Conservation (phyloP, 305 asterid genomes). For the Ilex paraguariensis region DNA sequence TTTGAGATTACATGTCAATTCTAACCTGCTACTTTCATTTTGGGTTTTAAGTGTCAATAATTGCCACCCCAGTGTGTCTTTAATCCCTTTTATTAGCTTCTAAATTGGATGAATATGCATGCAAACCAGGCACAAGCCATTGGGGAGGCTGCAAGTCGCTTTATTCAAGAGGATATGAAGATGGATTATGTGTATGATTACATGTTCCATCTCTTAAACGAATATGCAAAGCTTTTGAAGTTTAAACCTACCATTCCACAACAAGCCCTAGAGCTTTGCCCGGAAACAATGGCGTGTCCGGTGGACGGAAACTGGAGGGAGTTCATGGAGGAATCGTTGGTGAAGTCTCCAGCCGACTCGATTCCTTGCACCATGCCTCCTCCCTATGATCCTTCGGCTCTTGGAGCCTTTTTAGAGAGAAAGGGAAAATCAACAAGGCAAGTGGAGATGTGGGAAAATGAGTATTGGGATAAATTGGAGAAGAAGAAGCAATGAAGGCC, state of each 20-base stretch:
- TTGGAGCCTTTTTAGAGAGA: slow-evolving; percentile 39
- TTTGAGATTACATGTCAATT: no score
- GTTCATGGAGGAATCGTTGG: slow-evolving; percentile 75
- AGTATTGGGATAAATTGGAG: slow-evolving; percentile 41
- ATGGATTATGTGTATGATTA: slow-evolving; percentile 77
- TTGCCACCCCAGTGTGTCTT: no score
- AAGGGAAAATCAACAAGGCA: slow-evolving; percentile 36
- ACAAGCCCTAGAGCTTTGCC: slow-evolving; percentile 48
- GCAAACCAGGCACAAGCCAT: slow-evolving; percentile 59
- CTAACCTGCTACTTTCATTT: no score
- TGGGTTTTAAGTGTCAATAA: no score
- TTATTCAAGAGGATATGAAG: slow-evolving; percentile 61
- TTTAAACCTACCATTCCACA: slow-evolving; percentile 61
- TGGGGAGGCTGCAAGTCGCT: slow-evolving; percentile 69
- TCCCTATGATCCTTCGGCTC: slow-evolving; percentile 43
- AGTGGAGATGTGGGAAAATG: slow-evolving; percentile 64
- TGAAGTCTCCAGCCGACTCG: slow-evolving; percentile 45
- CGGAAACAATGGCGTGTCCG: slow-evolving; percentile 62
- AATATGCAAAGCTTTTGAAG: slow-evolving; percentile 63
- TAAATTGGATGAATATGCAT: no score
- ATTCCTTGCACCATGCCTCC: slow-evolving; percentile 74
- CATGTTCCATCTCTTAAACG: slow-evolving; percentile 66
- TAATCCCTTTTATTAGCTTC: no score
- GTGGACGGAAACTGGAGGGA: slow-evolving; percentile 46
- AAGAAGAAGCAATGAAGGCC: slow-evolving; percentile 18